Evolutionary conservation across 805 yeast species (phyloP), one percentile per base, ranked within the genome.

Genomic region (Danielozyma ontarioensis): DNA sequence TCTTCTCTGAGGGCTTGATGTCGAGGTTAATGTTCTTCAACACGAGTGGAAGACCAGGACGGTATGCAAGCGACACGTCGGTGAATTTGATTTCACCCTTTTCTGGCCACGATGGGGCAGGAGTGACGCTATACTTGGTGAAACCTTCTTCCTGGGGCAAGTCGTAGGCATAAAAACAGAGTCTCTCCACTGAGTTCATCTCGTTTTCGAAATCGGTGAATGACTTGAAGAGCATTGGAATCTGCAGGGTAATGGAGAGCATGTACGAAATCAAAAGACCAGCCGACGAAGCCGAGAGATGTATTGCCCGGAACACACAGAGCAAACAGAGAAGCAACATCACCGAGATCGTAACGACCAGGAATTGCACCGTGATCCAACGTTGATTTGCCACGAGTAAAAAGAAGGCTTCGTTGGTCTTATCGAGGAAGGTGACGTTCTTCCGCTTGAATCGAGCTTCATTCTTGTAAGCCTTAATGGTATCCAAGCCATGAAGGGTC

Each of bases 121-220:
- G 45, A n/a, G 13, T n/a, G n/a, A n/a, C n/a, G n/a, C n/a, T n/a
- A n/a, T n/a, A n/a, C n/a, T n/a, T n/a, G n/a, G n/a, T n/a, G n/a
- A n/a, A 5, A 5, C 19, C 33, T 5, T 44, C 84, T 54, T 85
- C 95, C 46, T 78, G 78, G 2, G 76, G 78, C 35, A 86, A 57
- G 13, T 72, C 63, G 41, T 60, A 68, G 1, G 84, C 87, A 55
- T 83, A 81, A 46, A 78, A 76, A 35, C 74, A 64, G 25, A 84
- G 56, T 55, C 94, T 70, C 55, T 84, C 93, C 14, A 76, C 85
- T 0, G 88, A 76, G 45, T 81, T 83, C 80, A 84, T 69, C 48
- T 80, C 82, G 53, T 83, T 84, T 50, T 85, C 93, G 17, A 80
- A 72, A 47, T 77, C 78, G 1, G 90, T 83, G 48, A 76, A 57